Evolutionary conservation across 2,329 filamentous ascomycete genomes (phyloP).

Genomic region (Talaromyces pinophilus): DNA sequence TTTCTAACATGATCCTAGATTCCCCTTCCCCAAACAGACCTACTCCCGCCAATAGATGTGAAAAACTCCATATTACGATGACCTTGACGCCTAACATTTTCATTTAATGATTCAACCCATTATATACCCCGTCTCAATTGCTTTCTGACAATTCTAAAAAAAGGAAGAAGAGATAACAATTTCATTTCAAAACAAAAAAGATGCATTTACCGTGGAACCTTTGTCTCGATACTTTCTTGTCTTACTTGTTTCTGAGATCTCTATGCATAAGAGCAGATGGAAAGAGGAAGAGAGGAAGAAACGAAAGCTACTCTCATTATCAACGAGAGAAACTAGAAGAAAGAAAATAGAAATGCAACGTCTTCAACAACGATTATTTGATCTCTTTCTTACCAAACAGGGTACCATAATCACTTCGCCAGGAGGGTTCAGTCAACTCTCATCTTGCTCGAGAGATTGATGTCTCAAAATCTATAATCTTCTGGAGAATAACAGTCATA

Average conservation of each 20-base stretch:
- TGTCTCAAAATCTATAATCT: too few relatives aligned
- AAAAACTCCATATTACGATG: not conserved
- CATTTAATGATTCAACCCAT: slow-evolving; percentile 45
- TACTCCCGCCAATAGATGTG: slow-evolving; percentile 55
- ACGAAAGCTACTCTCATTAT: not conserved
- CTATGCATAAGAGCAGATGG: not conserved
- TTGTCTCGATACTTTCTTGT: not conserved
- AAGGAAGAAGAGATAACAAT: not conserved
- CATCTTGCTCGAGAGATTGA: too few relatives aligned
- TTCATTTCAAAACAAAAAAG: not conserved
- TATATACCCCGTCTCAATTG: slow-evolving; percentile 38
- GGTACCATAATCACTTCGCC: too few relatives aligned
- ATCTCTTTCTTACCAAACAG: too few relatives aligned
- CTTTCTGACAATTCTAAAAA: slow-evolving; percentile 25
- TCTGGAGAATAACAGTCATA: too few relatives aligned
- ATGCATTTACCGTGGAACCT: not conserved
- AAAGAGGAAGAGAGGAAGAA: not conserved
- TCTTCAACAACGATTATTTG: slow-evolving; percentile 39
- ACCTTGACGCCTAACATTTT: slow-evolving; percentile 13
- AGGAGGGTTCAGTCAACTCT: too few relatives aligned
- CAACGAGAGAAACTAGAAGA: slow-evolving; percentile 7
- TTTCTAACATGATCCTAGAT: slow-evolving; percentile 51
- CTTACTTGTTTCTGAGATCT: not conserved
- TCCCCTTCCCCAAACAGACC: slow-evolving; percentile 78
- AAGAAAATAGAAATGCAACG: slow-evolving; percentile 27